phyloP scores from a whole-genome alignment of 2,329 filamentous ascomycete genomes.

The Neurospora crassa region DNA sequence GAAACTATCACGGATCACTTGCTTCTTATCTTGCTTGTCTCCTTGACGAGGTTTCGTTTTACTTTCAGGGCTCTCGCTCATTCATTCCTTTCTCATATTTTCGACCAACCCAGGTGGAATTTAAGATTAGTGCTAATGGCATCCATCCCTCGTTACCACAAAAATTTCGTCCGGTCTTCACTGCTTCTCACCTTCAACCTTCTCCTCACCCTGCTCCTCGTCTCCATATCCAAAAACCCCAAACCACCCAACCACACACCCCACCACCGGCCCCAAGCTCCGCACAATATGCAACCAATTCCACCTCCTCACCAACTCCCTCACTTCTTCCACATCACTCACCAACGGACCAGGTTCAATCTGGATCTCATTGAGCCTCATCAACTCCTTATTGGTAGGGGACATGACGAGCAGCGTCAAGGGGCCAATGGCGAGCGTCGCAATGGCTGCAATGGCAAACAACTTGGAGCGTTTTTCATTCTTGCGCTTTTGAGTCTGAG shows the following conservation, averaged over 20 bases:
- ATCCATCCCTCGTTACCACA: background rate
- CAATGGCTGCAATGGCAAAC: background rate
- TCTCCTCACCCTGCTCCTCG: background rate
- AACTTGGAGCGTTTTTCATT: background rate
- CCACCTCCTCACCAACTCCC: background rate
- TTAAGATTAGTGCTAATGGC: no score
- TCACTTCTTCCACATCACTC: background rate
- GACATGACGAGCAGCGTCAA: background rate
- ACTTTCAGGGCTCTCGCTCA: background rate
- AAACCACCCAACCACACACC: background rate
- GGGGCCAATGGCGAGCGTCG: background rate
- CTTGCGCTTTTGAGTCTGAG: no score
- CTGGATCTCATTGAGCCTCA: background rate
- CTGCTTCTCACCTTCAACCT: background rate
- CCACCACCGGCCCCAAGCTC: background rate
- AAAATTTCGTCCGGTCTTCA: background rate
- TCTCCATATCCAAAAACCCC: background rate
- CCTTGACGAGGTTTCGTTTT: background rate
- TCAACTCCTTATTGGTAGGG: background rate
- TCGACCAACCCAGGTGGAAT: background rate
- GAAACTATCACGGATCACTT: background rate
- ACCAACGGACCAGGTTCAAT: background rate
- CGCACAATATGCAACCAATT: background rate
- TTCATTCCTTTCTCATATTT: background rate
- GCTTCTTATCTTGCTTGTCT: background rate